Evolutionary conservation across 2,329 filamentous ascomycete genomes (phyloP).

Genomic region (Penicillium italicum): DNA sequence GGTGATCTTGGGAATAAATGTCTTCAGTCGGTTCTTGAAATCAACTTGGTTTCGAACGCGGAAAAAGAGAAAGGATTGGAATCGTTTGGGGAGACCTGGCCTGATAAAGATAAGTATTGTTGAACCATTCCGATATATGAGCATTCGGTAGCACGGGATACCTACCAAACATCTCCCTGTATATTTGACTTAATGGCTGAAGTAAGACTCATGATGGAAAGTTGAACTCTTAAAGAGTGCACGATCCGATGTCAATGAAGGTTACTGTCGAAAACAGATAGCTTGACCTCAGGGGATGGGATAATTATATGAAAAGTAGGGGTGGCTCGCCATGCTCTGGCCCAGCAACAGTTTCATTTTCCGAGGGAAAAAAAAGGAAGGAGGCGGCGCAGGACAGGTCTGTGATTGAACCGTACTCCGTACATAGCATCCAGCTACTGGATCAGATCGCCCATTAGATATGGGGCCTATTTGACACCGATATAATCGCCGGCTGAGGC

Average conservation of each 20-base stretch:
- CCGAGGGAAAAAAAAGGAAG: neutral
- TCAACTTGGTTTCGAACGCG: slow-evolving; percentile 3
- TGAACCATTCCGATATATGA: neutral
- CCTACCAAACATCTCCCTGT: slow-evolving; percentile 18
- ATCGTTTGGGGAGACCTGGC: slow-evolving; percentile 5
- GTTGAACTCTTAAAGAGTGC: neutral
- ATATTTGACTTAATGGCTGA: slow-evolving; percentile 9
- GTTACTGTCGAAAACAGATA: neutral
- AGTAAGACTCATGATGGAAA: slow-evolving; percentile 4
- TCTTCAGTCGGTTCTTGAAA: slow-evolving; percentile 9
- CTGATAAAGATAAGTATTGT: neutral
- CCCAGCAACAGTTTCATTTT: neutral
- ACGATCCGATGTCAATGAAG: neutral
- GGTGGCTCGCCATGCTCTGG: neutral
- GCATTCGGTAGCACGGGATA: neutral
- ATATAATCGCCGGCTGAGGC: neutral
- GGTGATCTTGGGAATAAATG: slow-evolving; percentile 11
- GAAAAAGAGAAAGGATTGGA: slow-evolving; percentile 15
- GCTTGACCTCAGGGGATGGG: neutral
- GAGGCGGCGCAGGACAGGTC: neutral
- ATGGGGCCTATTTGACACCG: neutral
- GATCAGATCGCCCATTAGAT: neutral
- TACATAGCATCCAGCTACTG: neutral
- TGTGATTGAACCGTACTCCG: neutral
- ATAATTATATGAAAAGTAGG: neutral